Base-by-base conservation (phyloP, 345 rosid genomes). In the Heritiera littoralis region DNA sequence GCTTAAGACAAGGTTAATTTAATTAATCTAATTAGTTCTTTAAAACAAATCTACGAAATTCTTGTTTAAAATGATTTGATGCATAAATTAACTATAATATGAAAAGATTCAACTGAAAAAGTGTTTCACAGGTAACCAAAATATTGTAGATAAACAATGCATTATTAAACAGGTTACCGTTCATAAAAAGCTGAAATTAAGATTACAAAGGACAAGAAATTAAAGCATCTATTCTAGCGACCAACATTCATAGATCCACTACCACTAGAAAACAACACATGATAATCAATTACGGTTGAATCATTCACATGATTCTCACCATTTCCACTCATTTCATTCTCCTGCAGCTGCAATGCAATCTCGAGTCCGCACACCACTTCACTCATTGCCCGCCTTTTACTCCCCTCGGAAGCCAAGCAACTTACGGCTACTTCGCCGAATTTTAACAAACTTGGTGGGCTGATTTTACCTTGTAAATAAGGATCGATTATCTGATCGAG, bases 321-420 rank as follows among this genome's bases (percentile, higher is more conserved):
- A 10, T 45, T 11, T 68, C 35, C n/a, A 68, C 45, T 70, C 4
- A 41, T 13, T 28, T 48, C 58, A 48, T 41, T 74, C 76, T 80
- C 81, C 74, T 65, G 83, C 6, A 76, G 55, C 79, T 70, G 80
- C 70, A 75, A 2, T 1, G 86, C 88, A 5, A 83, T 77, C 76
- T 85, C 84, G 63, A 85, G 86, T 74, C 81, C 83, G 76, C 84
- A 79, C 84, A 85, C 79, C 52, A 85, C 86, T 78, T 85, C 88
- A 71, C 88, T 83, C 88, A 85, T 85, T 17, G 79, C 69, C 3
- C 84, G 88, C 2, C 88, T 78, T 66, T 83, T 81, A 0, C 79
- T 80, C 17, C 88, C 84, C 2, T 80, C 80, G 15, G 81, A 83
- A 2, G 88, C 86, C 49, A 83, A 78, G 56, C 86, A 83, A 75